phyloP scores from a whole-genome alignment of 345 rosid genomes.

The Streptanthus diversifolius region DNA sequence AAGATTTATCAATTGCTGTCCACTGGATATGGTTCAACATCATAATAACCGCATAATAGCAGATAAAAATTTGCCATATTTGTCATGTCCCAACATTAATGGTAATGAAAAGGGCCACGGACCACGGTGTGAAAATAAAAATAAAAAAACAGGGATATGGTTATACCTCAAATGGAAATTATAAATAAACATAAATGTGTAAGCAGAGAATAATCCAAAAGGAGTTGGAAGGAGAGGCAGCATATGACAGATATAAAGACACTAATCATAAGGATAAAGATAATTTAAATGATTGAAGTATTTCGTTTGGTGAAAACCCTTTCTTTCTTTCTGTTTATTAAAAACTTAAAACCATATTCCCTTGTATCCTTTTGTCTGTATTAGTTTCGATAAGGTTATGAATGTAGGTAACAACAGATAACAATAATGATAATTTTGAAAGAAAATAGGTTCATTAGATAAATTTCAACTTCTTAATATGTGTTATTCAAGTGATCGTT shows the following conservation, averaged over 20 bases:
- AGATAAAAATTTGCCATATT: background rate
- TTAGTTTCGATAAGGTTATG: slow-evolving; percentile 24
- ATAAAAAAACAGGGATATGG: background rate
- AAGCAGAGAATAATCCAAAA: slow-evolving; percentile 37
- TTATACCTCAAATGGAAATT: slow-evolving; percentile 15
- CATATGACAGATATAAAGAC: slow-evolving; percentile 42
- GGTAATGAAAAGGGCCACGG: background rate
- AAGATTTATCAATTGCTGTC: background rate
- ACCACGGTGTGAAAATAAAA: background rate
- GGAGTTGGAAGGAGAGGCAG: slow-evolving; percentile 36
- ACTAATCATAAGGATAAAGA: slow-evolving; percentile 32
- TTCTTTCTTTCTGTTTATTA: background rate
- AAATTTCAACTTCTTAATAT: background rate
- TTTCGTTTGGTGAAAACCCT: slow-evolving; percentile 33
- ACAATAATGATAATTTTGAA: slow-evolving; percentile 2
- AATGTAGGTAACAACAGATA: slow-evolving; percentile 30
- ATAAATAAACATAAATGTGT: slow-evolving; percentile 8
- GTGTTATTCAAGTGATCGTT: slow-evolving; percentile 4
- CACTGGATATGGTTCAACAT: background rate
- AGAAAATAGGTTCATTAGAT: background rate
- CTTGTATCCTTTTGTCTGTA: slow-evolving; percentile 28
- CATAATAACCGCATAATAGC: background rate
- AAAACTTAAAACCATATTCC: slow-evolving; percentile 6
- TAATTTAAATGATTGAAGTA: slow-evolving; percentile 26
- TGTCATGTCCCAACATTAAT: background rate